Conservation (phyloP, 805 yeast species). For the Metschnikowia cerradonensis region DNA sequence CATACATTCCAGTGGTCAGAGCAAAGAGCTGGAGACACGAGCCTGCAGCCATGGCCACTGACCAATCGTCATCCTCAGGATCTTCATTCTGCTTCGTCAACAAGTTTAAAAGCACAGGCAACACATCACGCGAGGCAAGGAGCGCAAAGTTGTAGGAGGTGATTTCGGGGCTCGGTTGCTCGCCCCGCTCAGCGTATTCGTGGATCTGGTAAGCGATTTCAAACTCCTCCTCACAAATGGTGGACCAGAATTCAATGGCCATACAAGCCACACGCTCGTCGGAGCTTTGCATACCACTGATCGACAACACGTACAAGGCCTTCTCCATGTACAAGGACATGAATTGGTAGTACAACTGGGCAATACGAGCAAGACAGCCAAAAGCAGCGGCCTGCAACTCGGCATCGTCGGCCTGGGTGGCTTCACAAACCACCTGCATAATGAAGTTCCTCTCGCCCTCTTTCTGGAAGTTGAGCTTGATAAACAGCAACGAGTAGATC, state of each 20-base stretch:
- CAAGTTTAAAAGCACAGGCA: constrained; percentile 78
- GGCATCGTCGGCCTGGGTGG: constrained; percentile 82
- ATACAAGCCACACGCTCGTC: constrained; percentile 90
- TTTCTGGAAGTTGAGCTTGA: constrained; percentile 79
- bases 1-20: constrained; percentile 79
- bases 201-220: constrained; percentile 69
- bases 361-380: constrained; percentile 89
- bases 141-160: constrained; percentile 76
- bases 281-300: constrained; percentile 81
- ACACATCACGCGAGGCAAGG: constrained; percentile 76
- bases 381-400: constrained; percentile 92
- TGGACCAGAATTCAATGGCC: constrained; percentile 99
- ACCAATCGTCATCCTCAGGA: constrained; percentile 95
- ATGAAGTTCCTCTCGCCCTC: constrained; percentile 95
- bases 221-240: constrained; percentile 97
- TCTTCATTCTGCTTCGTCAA: constrained; percentile 89
- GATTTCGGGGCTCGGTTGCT: constrained; percentile 37
- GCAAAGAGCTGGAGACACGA: constrained; percentile 94
- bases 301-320: constrained; percentile 87
- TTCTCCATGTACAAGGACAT: constrained; percentile 97
- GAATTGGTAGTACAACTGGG: constrained; percentile 80
- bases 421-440: constrained; percentile 99
- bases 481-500: constrained; percentile 85
- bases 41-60: constrained; percentile 97
- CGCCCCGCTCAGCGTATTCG: constrained; percentile 43